These are phyloP conservation scores for Heracleum sosnowskyi DNA, from an alignment of 129 eudicot genomes.

Conservation along the genomic window DNA sequence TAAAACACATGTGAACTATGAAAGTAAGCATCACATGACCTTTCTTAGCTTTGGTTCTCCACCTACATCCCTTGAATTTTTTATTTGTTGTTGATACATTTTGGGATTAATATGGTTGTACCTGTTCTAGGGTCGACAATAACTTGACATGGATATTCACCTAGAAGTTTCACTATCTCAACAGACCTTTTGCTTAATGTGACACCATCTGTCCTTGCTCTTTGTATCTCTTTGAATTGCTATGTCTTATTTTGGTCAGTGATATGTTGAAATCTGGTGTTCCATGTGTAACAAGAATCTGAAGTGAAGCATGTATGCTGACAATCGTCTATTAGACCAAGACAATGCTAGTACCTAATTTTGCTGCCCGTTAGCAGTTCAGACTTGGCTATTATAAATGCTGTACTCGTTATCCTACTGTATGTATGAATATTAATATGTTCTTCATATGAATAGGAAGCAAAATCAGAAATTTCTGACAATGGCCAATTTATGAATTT, in stretches of 20 bases:
- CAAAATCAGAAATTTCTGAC: neutral
- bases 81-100: neutral
- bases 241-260: neutral
- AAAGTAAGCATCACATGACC: neutral
- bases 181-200: neutral
- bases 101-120: neutral
- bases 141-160: neutral
- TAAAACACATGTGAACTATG: neutral
- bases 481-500: neutral
- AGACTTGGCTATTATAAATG: neutral
- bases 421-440: neutral
- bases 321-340: neutral
- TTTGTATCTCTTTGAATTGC: neutral
- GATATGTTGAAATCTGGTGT: neutral
- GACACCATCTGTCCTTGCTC: neutral
- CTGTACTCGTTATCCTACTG: neutral
- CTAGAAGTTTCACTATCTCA: neutral
- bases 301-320: neutral
- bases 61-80: neutral
- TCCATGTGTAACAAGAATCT: neutral
- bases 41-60: neutral
- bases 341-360: neutral
- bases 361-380: neutral
- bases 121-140: neutral
- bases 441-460: neutral